These are phyloP conservation scores for Polytrichum formosum DNA, from an alignment of 225 moss, liverwort and hornwort genomes.

Conservation along the genomic window DNA sequence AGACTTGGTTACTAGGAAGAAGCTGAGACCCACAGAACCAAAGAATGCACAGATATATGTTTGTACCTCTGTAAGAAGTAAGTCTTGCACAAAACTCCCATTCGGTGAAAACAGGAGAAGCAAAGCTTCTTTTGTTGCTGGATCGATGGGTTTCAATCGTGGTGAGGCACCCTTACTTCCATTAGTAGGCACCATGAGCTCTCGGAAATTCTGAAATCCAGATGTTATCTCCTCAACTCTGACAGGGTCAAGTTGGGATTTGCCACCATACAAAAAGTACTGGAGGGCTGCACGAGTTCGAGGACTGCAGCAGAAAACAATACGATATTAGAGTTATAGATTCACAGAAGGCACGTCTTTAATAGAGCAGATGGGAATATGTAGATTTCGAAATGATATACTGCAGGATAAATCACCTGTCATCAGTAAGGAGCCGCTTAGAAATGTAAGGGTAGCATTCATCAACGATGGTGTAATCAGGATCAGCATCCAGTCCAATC, in stretches of 20 bases:
- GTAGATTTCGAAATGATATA: slow-evolving; percentile 5
- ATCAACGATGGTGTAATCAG: slow-evolving; percentile 79
- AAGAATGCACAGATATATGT: neutral
- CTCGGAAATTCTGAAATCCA: slow-evolving; percentile 80
- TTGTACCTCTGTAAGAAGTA: slow-evolving; percentile 72
- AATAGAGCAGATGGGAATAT: neutral
- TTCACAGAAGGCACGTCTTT: no score
- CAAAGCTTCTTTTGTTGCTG: slow-evolving; percentile 73
- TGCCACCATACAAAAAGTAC: slow-evolving; percentile 79
- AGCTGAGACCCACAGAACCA: slow-evolving; percentile 1
- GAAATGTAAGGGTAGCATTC: slow-evolving; percentile 90
- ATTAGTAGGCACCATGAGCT: slow-evolving; percentile 63
- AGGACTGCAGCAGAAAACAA: slow-evolving; percentile 48
- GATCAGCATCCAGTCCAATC: slow-evolving; percentile 87
- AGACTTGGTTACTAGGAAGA: neutral
- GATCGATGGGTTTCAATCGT: slow-evolving; percentile 41
- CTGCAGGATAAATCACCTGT: slow-evolving; percentile 51
- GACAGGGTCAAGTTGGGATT: slow-evolving; percentile 63
- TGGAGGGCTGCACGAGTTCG: slow-evolving; percentile 77
- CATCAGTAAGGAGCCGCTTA: slow-evolving; percentile 83
- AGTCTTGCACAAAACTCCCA: slow-evolving; percentile 82
- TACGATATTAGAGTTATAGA: no score
- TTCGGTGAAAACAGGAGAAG: slow-evolving; percentile 63
- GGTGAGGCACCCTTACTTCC: slow-evolving; percentile 11
- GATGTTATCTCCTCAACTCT: slow-evolving; percentile 75